phyloP scores from a whole-genome alignment of 768 basidiomycete species.

The Russula vinacea region DNA sequence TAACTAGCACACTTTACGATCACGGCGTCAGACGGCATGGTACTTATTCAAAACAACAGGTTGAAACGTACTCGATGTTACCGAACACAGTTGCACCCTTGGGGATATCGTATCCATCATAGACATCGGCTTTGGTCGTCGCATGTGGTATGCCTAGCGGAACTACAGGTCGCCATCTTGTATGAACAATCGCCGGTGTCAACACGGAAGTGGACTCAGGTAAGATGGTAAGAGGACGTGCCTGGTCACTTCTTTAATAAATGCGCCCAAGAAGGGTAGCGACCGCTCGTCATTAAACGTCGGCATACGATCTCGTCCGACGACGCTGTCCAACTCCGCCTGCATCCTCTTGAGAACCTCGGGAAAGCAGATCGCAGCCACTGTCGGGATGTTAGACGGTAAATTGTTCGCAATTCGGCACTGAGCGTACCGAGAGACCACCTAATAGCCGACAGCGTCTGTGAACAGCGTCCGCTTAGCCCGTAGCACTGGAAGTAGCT shows the following conservation, averaged over 20 bases:
- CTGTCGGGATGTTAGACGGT: not conserved
- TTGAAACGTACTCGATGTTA: slow-evolving; percentile 17
- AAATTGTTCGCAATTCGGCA: not conserved
- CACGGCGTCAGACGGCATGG: not conserved
- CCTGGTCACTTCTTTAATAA: slow-evolving; percentile 29
- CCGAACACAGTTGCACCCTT: slow-evolving; percentile 14
- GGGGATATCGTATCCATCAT: slow-evolving; percentile 22
- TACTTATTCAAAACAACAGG: not conserved
- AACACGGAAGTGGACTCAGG: not conserved
- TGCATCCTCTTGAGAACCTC: slow-evolving; percentile 25
- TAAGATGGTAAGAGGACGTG: not conserved
- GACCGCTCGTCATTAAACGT: slow-evolving; percentile 24
- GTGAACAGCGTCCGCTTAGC: not conserved
- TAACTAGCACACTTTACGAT: slow-evolving; percentile 23
- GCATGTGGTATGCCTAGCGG: slow-evolving; percentile 20
- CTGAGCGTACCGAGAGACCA: slow-evolving; percentile 9
- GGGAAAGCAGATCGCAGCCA: slow-evolving; percentile 23
- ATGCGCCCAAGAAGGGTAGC: slow-evolving; percentile 24
- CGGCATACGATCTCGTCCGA: slow-evolving; percentile 27
- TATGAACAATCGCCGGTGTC: not conserved
- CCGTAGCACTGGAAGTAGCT: not conserved
- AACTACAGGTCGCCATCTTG: slow-evolving; percentile 16
- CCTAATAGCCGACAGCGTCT: slow-evolving; percentile 15
- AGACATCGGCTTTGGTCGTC: slow-evolving; percentile 5
- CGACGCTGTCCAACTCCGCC: slow-evolving; percentile 25